Conservation (phyloP, 2,329 filamentous ascomycete species). For the Fonsecaea pedrosoi region DNA sequence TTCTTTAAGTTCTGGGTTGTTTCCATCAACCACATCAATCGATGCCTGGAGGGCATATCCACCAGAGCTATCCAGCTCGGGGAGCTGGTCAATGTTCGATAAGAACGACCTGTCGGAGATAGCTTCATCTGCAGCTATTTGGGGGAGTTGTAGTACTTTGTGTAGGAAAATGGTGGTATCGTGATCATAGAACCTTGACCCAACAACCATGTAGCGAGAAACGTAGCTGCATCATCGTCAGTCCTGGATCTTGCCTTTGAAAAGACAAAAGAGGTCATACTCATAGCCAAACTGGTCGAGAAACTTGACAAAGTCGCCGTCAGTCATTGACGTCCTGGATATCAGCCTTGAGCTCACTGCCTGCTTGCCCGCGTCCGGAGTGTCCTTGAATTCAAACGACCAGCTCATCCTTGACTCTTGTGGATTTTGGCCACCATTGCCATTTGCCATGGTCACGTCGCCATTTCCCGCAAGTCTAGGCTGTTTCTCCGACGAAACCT, state of each 20-base stretch:
- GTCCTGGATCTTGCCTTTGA: slow-evolving; percentile 7
- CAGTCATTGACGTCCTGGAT: slow-evolving; percentile 55
- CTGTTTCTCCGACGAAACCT: slow-evolving; percentile 39
- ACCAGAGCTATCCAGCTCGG: slow-evolving; percentile 62
- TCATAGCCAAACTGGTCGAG: slow-evolving; percentile 62
- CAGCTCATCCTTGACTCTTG: slow-evolving; percentile 41
- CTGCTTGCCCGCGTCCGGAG: slow-evolving; percentile 59
- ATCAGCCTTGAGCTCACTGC: slow-evolving; percentile 62
- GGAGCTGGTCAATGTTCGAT: slow-evolving; percentile 51
- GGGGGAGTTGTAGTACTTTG: slow-evolving; percentile 59
- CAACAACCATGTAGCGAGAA: slow-evolving; percentile 63
- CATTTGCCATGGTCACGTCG: slow-evolving; percentile 26
- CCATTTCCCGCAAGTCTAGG: slow-evolving; percentile 12
- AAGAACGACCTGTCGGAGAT: slow-evolving; percentile 41
- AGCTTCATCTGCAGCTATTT: slow-evolving; percentile 43
- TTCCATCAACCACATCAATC: slow-evolving; percentile 61
- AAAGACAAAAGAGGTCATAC: slow-evolving; percentile 47
- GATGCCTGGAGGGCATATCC: slow-evolving; percentile 65
- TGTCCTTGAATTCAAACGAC: slow-evolving; percentile 57
- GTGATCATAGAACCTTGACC: slow-evolving; percentile 64
- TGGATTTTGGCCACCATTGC: slow-evolving; percentile 3
- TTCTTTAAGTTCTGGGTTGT: slow-evolving; percentile 61
- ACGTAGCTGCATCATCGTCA: slow-evolving; percentile 54
- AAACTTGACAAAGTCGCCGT: slow-evolving; percentile 57
- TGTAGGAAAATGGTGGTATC: slow-evolving; percentile 65